These are phyloP conservation scores for Debaryomyces tyrocola DNA, from an alignment of 805 yeast genomes.

Conservation along the genomic window DNA sequence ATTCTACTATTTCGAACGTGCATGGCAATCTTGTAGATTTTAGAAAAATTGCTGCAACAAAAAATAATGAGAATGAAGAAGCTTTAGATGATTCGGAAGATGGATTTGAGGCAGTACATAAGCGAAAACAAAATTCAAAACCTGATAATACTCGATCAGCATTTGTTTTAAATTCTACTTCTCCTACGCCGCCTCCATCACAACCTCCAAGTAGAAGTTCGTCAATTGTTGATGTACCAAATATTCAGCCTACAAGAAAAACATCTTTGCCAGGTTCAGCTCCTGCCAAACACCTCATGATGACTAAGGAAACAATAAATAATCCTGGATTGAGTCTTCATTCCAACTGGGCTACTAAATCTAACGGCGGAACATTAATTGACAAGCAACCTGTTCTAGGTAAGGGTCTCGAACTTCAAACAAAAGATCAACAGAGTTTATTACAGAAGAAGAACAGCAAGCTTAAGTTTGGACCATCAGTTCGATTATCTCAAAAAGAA, in stretches of 20 bases:
- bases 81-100: conserved; percentile 17
- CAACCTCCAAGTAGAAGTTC: background rate
- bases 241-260: background rate
- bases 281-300: background rate
- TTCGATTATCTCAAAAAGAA: conserved; percentile 60
- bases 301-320: background rate
- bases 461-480: conserved; percentile 33
- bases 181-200: background rate
- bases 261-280: conserved; percentile 1
- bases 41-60: conserved; percentile 21
- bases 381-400: conserved; percentile 13
- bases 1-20: conserved; percentile 14
- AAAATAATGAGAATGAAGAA: conserved; percentile 13
- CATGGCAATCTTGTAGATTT: conserved; percentile 22
- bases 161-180: background rate
- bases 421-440: conserved; percentile 4
- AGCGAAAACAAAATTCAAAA: conserved; percentile 12
- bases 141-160: background rate
- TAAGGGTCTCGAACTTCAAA: background rate
- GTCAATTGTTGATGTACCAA: background rate
- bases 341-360: conserved; percentile 26
- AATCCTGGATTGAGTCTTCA: conserved; percentile 22
- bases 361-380: conserved; percentile 12
- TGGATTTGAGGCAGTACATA: conserved; percentile 28
- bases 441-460: conserved; percentile 13